These are phyloP conservation scores for Pichia heedii DNA, from an alignment of 805 yeast species.

Conservation along the genomic window DNA sequence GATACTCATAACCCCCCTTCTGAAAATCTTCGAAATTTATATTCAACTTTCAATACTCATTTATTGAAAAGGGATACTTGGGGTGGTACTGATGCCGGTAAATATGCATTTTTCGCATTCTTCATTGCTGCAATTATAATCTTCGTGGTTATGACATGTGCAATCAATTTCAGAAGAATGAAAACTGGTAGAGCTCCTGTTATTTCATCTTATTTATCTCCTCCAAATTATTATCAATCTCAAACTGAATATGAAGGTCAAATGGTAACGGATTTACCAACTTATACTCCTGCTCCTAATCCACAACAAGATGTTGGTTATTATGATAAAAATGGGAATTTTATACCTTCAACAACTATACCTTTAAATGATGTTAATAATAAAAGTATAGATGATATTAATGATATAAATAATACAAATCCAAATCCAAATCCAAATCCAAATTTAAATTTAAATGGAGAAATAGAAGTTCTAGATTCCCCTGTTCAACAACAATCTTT, in stretches of 20 bases:
- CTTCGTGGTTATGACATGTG: slow-evolving; percentile 41
- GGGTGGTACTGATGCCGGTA: slow-evolving; percentile 25
- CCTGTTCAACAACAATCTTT: background rate
- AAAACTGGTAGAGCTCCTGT: slow-evolving; percentile 51
- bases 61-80: slow-evolving; percentile 11
- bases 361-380: background rate
- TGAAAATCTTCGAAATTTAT: background rate
- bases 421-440: slow-evolving; percentile 26
- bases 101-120: slow-evolving; percentile 62
- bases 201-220: slow-evolving; percentile 45
- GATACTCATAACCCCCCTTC: too few species aligned
- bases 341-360: slow-evolving; percentile 21
- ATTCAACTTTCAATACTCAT: background rate
- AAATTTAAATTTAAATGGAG: slow-evolving; percentile 36
- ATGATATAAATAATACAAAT: background rate
- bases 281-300: slow-evolving; percentile 56
- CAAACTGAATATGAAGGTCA: slow-evolving; percentile 39
- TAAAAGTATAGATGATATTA: background rate
- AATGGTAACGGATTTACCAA: slow-evolving; percentile 38
- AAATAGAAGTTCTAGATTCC: background rate
- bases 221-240: slow-evolving; percentile 66
- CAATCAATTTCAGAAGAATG: slow-evolving; percentile 46
- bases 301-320: slow-evolving; percentile 67
- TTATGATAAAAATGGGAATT: slow-evolving; percentile 56
- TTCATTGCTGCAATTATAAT: slow-evolving; percentile 41